Conservation (phyloP, 768 basidiomycete genomes). For the Asterophora parasitica region DNA sequence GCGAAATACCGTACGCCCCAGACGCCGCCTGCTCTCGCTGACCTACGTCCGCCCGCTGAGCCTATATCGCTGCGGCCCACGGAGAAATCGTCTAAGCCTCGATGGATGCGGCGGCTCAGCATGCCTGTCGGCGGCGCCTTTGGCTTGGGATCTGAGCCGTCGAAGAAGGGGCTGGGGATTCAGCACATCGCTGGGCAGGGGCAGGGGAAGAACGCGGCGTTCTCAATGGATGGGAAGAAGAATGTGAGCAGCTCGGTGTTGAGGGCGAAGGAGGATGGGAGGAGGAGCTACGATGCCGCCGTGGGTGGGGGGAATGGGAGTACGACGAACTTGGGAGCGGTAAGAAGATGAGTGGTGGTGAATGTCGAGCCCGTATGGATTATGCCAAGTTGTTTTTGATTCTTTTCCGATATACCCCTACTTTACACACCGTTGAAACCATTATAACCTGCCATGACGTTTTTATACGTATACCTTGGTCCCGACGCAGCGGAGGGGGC, state of each 20-base stretch:
- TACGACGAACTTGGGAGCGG: constrained; percentile 40
- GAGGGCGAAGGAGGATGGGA: constrained; percentile 45
- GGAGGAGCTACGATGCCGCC: constrained; percentile 35
- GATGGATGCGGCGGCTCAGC: constrained; percentile 75
- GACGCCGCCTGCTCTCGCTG: constrained; percentile 23
- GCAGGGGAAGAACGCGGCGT: constrained; percentile 25
- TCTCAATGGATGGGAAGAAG: constrained; percentile 46
- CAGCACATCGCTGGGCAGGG: constrained; percentile 13
- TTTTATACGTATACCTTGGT: too few species aligned
- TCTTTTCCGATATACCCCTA: too few species aligned
- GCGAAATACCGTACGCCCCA: constrained; percentile 44
- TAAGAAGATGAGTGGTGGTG: constrained; percentile 27
- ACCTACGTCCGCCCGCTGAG: constrained; percentile 37
- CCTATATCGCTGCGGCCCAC: constrained; percentile 42
- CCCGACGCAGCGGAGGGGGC: too few species aligned
- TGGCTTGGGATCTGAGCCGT: constrained; percentile 44
- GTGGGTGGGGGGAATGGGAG: constrained; percentile 44
- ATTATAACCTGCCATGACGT: too few species aligned
- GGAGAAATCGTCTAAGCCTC: constrained; percentile 45
- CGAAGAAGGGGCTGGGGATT: constrained; percentile 28
- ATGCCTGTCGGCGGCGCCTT: constrained; percentile 67
- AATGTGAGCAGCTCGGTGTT: constrained; percentile 36
- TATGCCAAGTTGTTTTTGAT: background rate
- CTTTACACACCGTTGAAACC: too few species aligned
- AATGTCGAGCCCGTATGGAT: background rate